Evolutionary conservation across 2,329 filamentous ascomycete genomes (phyloP).

Genomic region (Lasiodiplodia hormozganensis): DNA sequence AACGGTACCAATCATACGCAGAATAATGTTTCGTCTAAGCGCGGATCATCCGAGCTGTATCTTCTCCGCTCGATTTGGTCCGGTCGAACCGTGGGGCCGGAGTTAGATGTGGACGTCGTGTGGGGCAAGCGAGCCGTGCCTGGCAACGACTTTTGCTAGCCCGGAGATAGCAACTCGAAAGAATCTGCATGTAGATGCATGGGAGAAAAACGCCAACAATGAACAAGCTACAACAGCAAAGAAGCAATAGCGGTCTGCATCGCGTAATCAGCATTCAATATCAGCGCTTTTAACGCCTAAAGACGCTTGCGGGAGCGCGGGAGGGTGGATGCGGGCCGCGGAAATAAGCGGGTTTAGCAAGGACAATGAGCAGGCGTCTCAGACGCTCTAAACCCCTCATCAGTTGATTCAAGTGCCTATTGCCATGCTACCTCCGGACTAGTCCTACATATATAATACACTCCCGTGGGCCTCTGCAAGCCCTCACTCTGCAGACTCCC

Average conservation of each 20-base stretch:
- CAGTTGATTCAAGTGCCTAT: background rate
- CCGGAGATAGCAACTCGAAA: background rate
- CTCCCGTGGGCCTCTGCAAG: too few relatives aligned
- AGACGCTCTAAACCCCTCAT: too few relatives aligned
- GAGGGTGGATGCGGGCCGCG: background rate
- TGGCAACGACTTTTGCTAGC: background rate
- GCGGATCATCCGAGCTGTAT: background rate
- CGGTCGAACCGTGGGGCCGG: background rate
- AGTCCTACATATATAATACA: background rate
- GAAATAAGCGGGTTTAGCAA: constrained; percentile 1
- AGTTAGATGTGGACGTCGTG: background rate
- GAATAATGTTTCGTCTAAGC: too few relatives aligned
- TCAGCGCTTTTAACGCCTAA: background rate
- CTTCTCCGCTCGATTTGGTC: constrained; percentile 7
- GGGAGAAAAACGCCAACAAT: background rate
- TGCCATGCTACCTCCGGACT: background rate
- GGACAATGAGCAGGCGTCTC: background rate
- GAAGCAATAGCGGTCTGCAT: background rate
- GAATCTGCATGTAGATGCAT: background rate
- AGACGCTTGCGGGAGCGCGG: background rate
- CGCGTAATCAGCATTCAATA: background rate
- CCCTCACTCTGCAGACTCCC: background rate
- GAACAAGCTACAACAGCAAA: background rate
- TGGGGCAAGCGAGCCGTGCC: background rate
- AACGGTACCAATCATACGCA: too few relatives aligned